Conservation (phyloP, 352 stramenopile genomes). For the Stramenopiles sp. region DNA sequence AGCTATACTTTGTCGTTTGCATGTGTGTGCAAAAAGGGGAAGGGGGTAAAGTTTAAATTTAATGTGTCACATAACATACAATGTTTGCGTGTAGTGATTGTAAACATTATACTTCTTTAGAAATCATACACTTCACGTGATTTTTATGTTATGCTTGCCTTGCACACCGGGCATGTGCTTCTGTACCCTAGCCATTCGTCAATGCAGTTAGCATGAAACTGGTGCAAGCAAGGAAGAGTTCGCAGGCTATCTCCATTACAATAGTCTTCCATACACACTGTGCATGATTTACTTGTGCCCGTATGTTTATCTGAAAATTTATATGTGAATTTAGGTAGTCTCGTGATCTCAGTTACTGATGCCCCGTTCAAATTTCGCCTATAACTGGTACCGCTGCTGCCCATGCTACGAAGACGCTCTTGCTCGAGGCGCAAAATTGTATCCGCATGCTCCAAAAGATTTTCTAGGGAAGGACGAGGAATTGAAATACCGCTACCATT, state of each 20-base stretch:
- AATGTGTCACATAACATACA: too few species aligned
- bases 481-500: too few species aligned
- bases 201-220: slow-evolving; percentile 15
- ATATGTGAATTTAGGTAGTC: neutral
- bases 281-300: neutral
- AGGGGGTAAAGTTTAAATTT: too few species aligned
- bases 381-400: neutral
- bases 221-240: slow-evolving; percentile 13
- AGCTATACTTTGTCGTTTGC: too few species aligned
- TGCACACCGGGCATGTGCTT: slow-evolving; percentile 15
- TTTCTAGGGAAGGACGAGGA: too few species aligned
- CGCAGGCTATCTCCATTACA: slow-evolving; percentile 2
- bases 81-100: too few species aligned
- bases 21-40: too few species aligned
- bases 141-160: slow-evolving; percentile 8
- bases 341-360: neutral
- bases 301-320: neutral
- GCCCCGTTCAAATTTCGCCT: neutral
- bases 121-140: too few species aligned
- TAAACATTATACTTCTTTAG: too few species aligned
- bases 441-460: too few species aligned
- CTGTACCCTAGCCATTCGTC: slow-evolving; percentile 11
- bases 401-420: too few species aligned
- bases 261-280: slow-evolving; percentile 16
- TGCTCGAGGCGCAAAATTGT: too few species aligned